These are phyloP conservation scores for Lignosus rhinocerotis DNA, from an alignment of 1,284 basidiomycete genomes.

Conservation along the genomic window DNA sequence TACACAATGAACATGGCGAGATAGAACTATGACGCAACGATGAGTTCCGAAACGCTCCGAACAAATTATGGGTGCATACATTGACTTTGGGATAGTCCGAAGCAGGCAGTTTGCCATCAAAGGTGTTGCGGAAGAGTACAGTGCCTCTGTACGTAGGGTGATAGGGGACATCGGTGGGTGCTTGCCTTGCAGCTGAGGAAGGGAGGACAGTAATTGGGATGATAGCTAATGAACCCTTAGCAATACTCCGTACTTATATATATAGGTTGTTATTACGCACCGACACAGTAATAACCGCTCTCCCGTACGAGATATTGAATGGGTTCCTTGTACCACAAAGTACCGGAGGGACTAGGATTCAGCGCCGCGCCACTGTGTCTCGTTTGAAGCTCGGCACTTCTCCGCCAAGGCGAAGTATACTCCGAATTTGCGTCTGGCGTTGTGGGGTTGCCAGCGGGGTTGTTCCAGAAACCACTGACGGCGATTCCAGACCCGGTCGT, in stretches of 20 bases:
- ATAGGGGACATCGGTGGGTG: slow-evolving; percentile 51
- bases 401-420: slow-evolving; percentile 49
- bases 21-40: slow-evolving; percentile 74
- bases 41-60: neutral
- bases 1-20: slow-evolving; percentile 82
- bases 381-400: slow-evolving; percentile 25
- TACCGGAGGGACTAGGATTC: slow-evolving; percentile 50
- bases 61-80: slow-evolving; percentile 47
- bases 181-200: slow-evolving; percentile 34
- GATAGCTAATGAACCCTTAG: slow-evolving; percentile 53
- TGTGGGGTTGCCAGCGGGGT: slow-evolving; percentile 59
- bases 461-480: slow-evolving; percentile 52
- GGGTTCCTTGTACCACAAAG: slow-evolving; percentile 57
- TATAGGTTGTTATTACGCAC: slow-evolving; percentile 45
- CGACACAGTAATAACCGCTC: slow-evolving; percentile 95
- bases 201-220: slow-evolving; percentile 78
- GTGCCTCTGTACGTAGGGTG: slow-evolving; percentile 84
- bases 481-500: slow-evolving; percentile 22
- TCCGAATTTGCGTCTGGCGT: slow-evolving; percentile 42
- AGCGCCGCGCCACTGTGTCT: slow-evolving; percentile 32
- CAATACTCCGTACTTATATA: slow-evolving; percentile 5
- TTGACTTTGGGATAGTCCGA: slow-evolving; percentile 98
- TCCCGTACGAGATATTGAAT: slow-evolving; percentile 83
- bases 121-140: slow-evolving; percentile 88
- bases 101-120: slow-evolving; percentile 87